Evolutionary conservation across 768 basidiomycete genomes (phyloP), one percentile per base, ranked within the genome.

Genomic region (Guyanaporus albipodus): DNA sequence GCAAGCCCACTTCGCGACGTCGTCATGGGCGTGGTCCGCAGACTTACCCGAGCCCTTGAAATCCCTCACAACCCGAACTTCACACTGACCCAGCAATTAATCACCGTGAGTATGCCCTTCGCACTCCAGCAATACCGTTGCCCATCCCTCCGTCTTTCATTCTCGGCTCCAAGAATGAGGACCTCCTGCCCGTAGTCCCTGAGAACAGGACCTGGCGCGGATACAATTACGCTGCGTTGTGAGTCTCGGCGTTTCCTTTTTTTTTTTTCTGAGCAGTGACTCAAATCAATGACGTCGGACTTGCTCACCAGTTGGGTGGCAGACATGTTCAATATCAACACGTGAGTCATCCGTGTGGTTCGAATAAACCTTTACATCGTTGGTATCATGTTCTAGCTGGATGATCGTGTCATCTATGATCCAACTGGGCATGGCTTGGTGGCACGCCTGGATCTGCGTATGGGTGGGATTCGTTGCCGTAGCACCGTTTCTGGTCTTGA

Each of bases 401-500:
- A 83, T 83, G 83, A 86, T 87, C 49, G 83, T 76, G 0, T 85
- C 83, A 23, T 82, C 83, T 11, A 85, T 87, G 85, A 75, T 83
- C 26, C 78, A 83, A 50, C 66, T 80, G 23, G 83, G 83, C 4
- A 73, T 89, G 24, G 82, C 82, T 0, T 89, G 85, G 86, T 90
- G 85, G 86, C 84, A 89, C 62, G 82, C 88, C 14, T 87, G 88
- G 85, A 73, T 91, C 42, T 88, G 83, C 49, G 83, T 85, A 11
- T 86, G 82, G 83, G 53, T 85, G 28, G 81, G 73, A 37, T 85
- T 73, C 62, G 77, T 60, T 2, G 49, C 80, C 46, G 78, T 78
- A 18, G 80, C 84, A 2, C 80, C 80, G 0, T 84, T 93, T 67
- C 75, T 91, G 49, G 82, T 82, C 21, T 62, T 86, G 53, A 91